Evolutionary conservation across 306 rosid species (phyloP).

Genomic region (Prunus campanulata): DNA sequence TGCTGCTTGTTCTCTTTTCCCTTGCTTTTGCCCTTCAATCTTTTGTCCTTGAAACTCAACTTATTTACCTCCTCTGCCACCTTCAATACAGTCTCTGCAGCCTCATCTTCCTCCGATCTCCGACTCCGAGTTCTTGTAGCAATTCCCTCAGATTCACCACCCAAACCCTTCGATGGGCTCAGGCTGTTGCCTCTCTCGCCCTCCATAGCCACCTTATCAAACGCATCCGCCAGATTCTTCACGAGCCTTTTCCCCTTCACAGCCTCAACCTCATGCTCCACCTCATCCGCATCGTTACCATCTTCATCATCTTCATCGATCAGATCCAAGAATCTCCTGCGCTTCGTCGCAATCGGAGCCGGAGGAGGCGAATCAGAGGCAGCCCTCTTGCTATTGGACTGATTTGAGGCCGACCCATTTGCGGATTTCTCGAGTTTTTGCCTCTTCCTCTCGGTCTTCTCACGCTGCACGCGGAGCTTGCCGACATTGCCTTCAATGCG

Average conservation of each 20-base stretch:
- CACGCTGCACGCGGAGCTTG: constrained; percentile 59
- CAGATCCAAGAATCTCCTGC: constrained; percentile 38
- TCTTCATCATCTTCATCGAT: constrained; percentile 28
- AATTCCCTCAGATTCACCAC: constrained; percentile 7
- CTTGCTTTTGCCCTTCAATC: constrained; percentile 12
- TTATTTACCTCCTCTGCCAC: constrained; percentile 31
- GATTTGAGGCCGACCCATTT: neutral
- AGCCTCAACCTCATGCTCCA: neutral
- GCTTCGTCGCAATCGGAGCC: constrained; percentile 55
- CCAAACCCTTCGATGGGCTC: neutral
- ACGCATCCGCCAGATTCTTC: constrained; percentile 80
- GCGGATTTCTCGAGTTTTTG: neutral
- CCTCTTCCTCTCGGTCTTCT: constrained; percentile 27
- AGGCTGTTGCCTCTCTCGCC: neutral
- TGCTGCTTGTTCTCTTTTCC: neutral
- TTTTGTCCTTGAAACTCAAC: constrained; percentile 25
- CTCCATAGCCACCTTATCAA: constrained; percentile 68
- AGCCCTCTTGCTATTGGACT: neutral
- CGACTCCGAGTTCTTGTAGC: constrained; percentile 25
- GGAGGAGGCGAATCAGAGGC: constrained; percentile 54
- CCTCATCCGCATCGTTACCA: constrained; percentile 3
- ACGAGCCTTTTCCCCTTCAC: constrained; percentile 46
- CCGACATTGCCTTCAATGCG: constrained; percentile 71
- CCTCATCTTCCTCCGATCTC: constrained; percentile 23
- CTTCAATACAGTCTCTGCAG: constrained; percentile 28